phyloP scores from a whole-genome alignment of 129 eudicot genomes.

The Calendula officinalis region DNA sequence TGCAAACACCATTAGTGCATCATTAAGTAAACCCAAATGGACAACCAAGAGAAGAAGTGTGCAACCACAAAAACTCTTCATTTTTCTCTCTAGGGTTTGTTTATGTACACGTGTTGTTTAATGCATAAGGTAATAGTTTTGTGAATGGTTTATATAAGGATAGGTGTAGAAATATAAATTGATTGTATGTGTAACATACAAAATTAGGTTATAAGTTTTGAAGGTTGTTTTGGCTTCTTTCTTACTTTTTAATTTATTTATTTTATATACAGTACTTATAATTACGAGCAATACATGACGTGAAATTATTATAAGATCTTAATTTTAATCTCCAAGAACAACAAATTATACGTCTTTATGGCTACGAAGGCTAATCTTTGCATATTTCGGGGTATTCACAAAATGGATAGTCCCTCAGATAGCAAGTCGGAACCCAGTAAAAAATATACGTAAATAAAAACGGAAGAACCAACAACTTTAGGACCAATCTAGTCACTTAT shows the following conservation, averaged over 20 bases:
- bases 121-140: neutral
- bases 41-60: constrained; percentile 16
- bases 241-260: neutral
- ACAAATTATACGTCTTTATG: too few relatives aligned
- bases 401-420: too few relatives aligned
- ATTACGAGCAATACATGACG: too few relatives aligned
- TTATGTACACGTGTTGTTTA: constrained; percentile 18
- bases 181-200: constrained; percentile 18
- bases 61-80: constrained; percentile 14
- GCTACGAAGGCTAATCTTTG: too few relatives aligned
- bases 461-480: too few relatives aligned
- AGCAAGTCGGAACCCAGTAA: too few relatives aligned
- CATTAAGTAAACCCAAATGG: constrained; percentile 2
- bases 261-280: neutral
- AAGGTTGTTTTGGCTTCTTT: constrained; percentile 11
- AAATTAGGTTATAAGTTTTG: neutral
- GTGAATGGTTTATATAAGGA: constrained; percentile 11
- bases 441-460: too few relatives aligned
- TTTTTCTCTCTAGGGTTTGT: constrained; percentile 20
- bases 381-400: too few relatives aligned
- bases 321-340: too few relatives aligned
- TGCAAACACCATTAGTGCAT: constrained; percentile 17
- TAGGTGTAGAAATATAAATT: constrained; percentile 6
- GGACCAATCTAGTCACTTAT: too few relatives aligned
- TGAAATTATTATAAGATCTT: too few relatives aligned